These are phyloP conservation scores for Aspergillus sp. DNA, from an alignment of 2,329 filamentous ascomycete genomes.

Conservation along the genomic window DNA sequence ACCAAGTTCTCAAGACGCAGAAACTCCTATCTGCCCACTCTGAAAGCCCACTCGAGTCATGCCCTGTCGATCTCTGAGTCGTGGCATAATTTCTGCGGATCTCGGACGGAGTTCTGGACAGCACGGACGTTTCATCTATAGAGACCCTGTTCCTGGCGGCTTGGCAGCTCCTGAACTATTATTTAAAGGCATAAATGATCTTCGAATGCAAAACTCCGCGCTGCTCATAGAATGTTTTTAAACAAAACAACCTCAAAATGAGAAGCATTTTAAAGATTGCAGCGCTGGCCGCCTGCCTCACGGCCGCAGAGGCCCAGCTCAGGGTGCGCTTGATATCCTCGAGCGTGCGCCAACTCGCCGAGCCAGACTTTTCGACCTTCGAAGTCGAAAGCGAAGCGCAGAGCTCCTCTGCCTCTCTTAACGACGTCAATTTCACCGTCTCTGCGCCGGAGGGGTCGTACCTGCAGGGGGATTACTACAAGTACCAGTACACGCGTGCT, in stretches of 20 bases:
- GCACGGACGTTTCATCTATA: neutral
- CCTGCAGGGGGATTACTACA: constrained; percentile 11
- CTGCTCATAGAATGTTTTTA: no score
- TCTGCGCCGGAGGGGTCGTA: constrained; percentile 4
- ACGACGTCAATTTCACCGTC: neutral
- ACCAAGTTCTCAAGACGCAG: no score
- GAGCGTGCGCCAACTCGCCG: constrained; percentile 1
- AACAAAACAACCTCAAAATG: neutral
- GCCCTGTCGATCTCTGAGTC: neutral
- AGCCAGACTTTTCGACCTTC: constrained; percentile 8
- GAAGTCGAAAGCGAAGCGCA: constrained; percentile 6
- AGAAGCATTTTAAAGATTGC: neutral
- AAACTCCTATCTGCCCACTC: no score
- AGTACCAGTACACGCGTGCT: constrained; percentile 10
- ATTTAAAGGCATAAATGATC: no score
- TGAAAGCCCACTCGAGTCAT: no score
- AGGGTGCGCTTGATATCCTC: constrained; percentile 7
- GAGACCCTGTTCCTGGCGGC: neutral
- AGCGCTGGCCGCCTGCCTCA: neutral
- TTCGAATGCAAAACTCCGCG: no score
- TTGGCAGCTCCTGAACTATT: neutral
- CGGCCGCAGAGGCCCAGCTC: neutral
- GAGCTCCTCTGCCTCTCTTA: neutral
- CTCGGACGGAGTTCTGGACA: neutral
- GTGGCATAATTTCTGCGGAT: neutral